Evolutionary conservation across 495 filamentous ascomycete genomes (phyloP).

Genomic region (Aspergillus egyptiacus): DNA sequence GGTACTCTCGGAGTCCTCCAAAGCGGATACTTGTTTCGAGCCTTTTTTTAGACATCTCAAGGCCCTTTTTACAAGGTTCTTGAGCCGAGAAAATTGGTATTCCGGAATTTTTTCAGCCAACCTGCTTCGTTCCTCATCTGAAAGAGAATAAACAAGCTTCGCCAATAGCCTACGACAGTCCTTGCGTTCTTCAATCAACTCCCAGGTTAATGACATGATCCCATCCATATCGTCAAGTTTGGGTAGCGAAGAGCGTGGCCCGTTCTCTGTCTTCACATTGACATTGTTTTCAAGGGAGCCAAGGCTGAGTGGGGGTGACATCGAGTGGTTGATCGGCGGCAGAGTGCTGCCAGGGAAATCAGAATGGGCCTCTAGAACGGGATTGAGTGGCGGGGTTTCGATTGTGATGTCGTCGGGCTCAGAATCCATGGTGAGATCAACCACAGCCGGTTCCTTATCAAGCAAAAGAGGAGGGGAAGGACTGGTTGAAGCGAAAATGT

Average conservation of each 20-base stretch:
- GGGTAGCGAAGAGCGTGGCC: conserved; percentile 15
- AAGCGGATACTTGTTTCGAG: conserved; percentile 6
- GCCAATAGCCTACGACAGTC: conserved; percentile 32
- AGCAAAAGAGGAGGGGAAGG: conserved; percentile 7
- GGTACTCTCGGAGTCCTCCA: conserved; percentile 10
- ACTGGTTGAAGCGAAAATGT: conserved; percentile 12
- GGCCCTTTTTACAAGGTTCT: conserved; percentile 3
- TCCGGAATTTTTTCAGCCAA: conserved; percentile 13
- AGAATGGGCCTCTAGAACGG: conserved; percentile 6
- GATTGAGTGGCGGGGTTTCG: conserved; percentile 28
- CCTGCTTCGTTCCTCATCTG: conserved; percentile 11
- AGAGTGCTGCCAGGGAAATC: neutral
- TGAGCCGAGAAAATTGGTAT: conserved; percentile 7
- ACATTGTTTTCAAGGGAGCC: neutral
- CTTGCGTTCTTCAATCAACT: conserved; percentile 21
- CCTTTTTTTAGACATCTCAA: conserved; percentile 10
- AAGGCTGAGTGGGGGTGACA: conserved; percentile 18
- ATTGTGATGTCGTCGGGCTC: conserved; percentile 20
- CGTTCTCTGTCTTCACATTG: neutral
- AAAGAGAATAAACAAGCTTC: conserved; percentile 17
- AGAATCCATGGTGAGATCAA: conserved; percentile 31
- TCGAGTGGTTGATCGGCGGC: conserved; percentile 6
- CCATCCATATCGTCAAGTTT: conserved; percentile 21
- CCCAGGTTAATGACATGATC: conserved; percentile 19
- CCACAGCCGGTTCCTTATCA: conserved; percentile 8